Base-by-base conservation (phyloP, 768 basidiomycete genomes). In the Auriscalpium vulgare region DNA sequence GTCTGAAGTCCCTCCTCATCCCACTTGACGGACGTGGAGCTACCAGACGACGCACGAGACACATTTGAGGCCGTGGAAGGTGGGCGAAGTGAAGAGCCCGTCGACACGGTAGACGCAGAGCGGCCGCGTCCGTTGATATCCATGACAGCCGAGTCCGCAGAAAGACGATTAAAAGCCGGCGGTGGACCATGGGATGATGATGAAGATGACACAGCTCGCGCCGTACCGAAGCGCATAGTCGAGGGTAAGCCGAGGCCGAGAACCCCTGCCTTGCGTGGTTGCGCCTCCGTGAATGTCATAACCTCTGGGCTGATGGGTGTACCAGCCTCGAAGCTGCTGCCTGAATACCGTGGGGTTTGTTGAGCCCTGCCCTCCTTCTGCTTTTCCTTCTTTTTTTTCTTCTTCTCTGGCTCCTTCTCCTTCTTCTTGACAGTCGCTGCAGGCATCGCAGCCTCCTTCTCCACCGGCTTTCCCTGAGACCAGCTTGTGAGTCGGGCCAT, bases 401-500 rank as follows among this genome's bases (percentile, higher is more conserved):
- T 71, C 48, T 67, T 67, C 55, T 65, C 62, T 37, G 68, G 61
- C 53, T 68, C 69, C 11, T 69, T 68, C 53, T 69, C 75, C 55
- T 64, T 66, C 55, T 72, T 67, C 49, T 66, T 63, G 56, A 63
- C 67, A 35, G 67, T 62, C 55, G 69, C 62, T 50, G 62, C 56
- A 37, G 64, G 62, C 35, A 55, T 56, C 29, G 48, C 17, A 10
- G 48, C 54, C 60, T 69, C 68, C 63, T 68, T 68, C 46, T 75
- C 70, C 1, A 56, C 71, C 14, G 69, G 71, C 65, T 71, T 77
- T 54, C 82, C 68, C 63, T 84, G 83, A 21, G 82, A 80, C 86
- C 87, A 87, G 63, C 84, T 85, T 1, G 83, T 79, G 47, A 91
- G 83, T 37, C 83, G 73, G 4, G 89, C 88, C 44, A 91, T 68